These are phyloP conservation scores for Harringtonia lauricola DNA, from an alignment of 2,329 filamentous ascomycete genomes.

Conservation along the genomic window DNA sequence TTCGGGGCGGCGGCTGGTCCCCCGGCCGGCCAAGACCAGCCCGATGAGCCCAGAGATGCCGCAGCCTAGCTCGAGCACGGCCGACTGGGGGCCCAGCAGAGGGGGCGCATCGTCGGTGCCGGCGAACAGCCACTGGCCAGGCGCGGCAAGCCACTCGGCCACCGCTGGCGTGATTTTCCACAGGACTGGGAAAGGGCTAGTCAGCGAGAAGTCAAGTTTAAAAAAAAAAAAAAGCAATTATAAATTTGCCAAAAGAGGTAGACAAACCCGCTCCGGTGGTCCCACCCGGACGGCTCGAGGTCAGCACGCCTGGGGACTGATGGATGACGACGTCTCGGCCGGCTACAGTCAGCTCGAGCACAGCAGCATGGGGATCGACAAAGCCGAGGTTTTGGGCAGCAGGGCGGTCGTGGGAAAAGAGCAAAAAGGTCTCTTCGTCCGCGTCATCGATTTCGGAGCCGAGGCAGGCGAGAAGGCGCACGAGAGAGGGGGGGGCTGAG, in stretches of 20 bases:
- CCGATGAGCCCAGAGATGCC: constrained; percentile 77
- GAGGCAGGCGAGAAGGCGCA: constrained; percentile 15
- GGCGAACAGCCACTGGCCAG: constrained; percentile 51
- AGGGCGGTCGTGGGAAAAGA: constrained; percentile 68
- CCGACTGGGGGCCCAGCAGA: constrained; percentile 38
- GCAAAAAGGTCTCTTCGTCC: constrained; percentile 67
- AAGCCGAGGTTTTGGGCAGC: constrained; percentile 70
- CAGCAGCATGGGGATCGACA: constrained; percentile 57
- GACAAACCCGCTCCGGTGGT: constrained; percentile 46
- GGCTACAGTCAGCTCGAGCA: constrained; percentile 53
- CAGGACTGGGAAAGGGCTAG: constrained; percentile 43
- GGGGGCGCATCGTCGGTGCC: not conserved
- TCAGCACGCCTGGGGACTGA: constrained; percentile 75
- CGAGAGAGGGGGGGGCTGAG: not conserved
- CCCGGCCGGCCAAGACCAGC: constrained; percentile 48
- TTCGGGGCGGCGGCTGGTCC: constrained; percentile 26
- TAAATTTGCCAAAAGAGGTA: no score
- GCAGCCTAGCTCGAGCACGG: constrained; percentile 74
- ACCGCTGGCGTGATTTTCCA: constrained; percentile 87
- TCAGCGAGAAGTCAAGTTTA: no score
- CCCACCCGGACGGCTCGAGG: constrained; percentile 57
- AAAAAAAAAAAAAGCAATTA: no score
- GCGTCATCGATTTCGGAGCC: constrained; percentile 34
- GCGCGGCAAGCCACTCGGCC: constrained; percentile 63
- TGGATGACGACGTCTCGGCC: constrained; percentile 63